Evolutionary conservation across 257 asterid genomes (phyloP), one percentile per base, ranked within the genome.

Genomic region (Petunia secreta): DNA sequence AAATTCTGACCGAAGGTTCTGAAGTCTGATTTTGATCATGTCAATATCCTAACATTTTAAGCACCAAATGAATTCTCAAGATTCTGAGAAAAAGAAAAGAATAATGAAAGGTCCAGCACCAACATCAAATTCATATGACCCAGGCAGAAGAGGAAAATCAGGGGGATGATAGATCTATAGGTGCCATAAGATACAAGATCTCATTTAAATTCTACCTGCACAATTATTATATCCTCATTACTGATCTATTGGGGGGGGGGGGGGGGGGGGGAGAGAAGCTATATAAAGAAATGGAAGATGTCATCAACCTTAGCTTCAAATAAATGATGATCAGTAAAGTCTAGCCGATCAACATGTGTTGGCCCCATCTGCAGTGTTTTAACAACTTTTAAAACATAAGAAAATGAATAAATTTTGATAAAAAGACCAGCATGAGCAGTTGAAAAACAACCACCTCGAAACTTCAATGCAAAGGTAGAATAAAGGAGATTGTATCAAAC

Each of bases 271-370:
- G 25, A 39, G 50, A 79, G 38, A 58, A 25, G 83, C 48, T 34
- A 63, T 54, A 77, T 78, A 43, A 48, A 25, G 25, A 15, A 54
- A 59, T 25, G 59, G 38, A 16, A 14, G 52, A 63, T 38, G 50
- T 8, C 50, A 40, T 39, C 15, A 87, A 95, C 98, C 96, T 89
- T 80, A 59, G 83, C 39, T 63, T 82, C 83, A 84, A 95, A 93
- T 4, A 80, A 80, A 89, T 93, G 96, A 87, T 95, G 98, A 83
- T 95, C 98, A 79, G 93, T 91, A 83, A 91, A 95, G 82, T 93
- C 97, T n/a, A 95, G 74, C 79, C 90, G 89, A 85, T 91, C 97
- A 82, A 91, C 93, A 86, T 86, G 79, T 65, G 82, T 75, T 4
- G 99, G 92, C 79, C 88, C 96, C 97, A 95, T 89, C 98, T 95